Evolutionary conservation across 352 stramenopile genomes (phyloP), one percentile per base, ranked within the genome.

Genomic region (Pythium brassicae): DNA sequence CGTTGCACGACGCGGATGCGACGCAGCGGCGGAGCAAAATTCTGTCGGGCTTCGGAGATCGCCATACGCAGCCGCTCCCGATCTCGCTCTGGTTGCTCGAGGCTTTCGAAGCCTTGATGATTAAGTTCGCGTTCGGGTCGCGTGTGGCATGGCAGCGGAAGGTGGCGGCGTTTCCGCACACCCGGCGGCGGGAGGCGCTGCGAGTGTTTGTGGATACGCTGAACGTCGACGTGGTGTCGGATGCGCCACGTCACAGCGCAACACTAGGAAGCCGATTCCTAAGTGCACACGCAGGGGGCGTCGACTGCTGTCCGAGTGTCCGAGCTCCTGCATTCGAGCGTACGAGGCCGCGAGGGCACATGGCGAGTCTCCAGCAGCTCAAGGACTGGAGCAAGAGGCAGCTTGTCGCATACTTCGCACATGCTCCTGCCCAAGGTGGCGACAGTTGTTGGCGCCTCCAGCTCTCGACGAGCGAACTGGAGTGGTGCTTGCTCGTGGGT

Each of bases 401-500:
- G 8, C 46, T 60, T 14, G n/a, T 20, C 10, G 26, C 42, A 27
- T n/a, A 32, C 5, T 50, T 43, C 44, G 39, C 20, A 53, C 50
- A 59, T 17, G 12, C 49, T 10, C 42, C 22, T 47, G 22, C 22
- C 6, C 2, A 42, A 1, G 27, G 29, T 19, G 29, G 14, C 45
- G 34, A 50, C 43, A 26, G 50, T 1, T 44, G 26, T 55, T 50
- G 40, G 14, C 4, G 44, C 7, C 46, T 59, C 26, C 46, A 66
- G 50, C 56, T 78, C 29, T 47, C 37, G n/a, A 37, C 22, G 6
- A 37, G 57, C 26, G 59, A 56, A 39, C 57, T 83, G 20, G 44
- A 68, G 22, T 75, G 68, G 65, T 83, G 71, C 50, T 26, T 72
- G 40, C 50, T 83, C 1, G 22, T 78, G 17, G 72, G 68, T 26